phyloP scores from a whole-genome alignment of 2,329 filamentous ascomycete species.

The Aspergillus brunneoviolaceus region DNA sequence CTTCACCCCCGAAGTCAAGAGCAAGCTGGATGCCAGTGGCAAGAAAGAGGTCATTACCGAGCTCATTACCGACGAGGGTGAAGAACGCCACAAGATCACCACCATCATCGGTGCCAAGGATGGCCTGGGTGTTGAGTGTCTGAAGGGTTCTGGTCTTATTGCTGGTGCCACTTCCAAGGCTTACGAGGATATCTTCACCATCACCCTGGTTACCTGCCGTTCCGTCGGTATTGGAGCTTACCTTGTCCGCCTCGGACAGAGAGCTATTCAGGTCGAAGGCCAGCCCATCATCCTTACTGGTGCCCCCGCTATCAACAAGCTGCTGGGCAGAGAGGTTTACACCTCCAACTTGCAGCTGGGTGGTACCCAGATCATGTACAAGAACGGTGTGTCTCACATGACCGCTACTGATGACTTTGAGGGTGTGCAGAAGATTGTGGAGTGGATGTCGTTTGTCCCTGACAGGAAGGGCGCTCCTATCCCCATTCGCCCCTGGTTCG shows the following conservation, averaged over 20 bases:
- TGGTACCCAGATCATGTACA: conserved; percentile 99
- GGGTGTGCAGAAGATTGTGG: conserved; percentile 94
- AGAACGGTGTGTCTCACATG: conserved; percentile 99
- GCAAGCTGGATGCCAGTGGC: conserved; percentile 77
- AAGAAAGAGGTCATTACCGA: conserved; percentile 82
- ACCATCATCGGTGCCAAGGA: conserved; percentile 93
- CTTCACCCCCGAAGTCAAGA: conserved; percentile 80
- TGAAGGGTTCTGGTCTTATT: conserved; percentile 96
- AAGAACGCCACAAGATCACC: conserved; percentile 89
- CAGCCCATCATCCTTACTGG: conserved; percentile 98
- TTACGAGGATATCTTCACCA: conserved; percentile 98
- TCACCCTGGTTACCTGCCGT: conserved; percentile 94
- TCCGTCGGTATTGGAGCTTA: conserved; percentile 99
- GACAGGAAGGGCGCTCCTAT: conserved; percentile 92
- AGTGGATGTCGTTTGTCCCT: conserved; percentile 96
- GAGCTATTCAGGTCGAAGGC: conserved; percentile 97
- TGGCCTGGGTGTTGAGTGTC: conserved; percentile 93
- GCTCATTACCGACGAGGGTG: conserved; percentile 78
- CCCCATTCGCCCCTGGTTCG: conserved; percentile 82
- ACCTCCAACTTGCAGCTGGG: conserved; percentile 98
- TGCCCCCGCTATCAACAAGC: conserved; percentile 95
- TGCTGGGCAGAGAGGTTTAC: conserved; percentile 96
- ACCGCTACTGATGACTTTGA: conserved; percentile 97
- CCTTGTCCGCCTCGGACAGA: conserved; percentile 94
- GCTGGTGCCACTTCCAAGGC: conserved; percentile 94